A percentile compares a stretch with the other conserved stretches of the same genome.
Conservation (phyloP, 2,329 filamentous ascomycete genomes). For the Penicillium freii region DNA sequence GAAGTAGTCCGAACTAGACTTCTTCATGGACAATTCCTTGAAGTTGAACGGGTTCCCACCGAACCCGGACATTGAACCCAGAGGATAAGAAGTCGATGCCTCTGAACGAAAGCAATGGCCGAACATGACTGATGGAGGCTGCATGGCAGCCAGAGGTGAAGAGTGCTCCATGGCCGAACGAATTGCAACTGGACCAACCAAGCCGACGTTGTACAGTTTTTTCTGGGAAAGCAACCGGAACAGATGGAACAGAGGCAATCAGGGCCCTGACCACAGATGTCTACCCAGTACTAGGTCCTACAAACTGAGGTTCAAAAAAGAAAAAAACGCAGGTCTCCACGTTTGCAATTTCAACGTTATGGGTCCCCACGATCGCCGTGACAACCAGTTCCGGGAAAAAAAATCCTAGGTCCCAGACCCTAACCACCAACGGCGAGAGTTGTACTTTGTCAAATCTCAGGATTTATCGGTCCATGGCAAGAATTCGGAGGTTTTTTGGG, state of each 20-base stretch:
- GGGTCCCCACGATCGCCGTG: slow-evolving; percentile 15
- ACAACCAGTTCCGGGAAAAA: slow-evolving; percentile 10
- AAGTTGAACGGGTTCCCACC: slow-evolving; percentile 71
- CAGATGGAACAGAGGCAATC: slow-evolving; percentile 1
- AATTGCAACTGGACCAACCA: slow-evolving; percentile 15
- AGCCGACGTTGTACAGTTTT: slow-evolving; percentile 16
- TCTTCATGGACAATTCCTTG: slow-evolving; percentile 70
- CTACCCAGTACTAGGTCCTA: slow-evolving; percentile 11
- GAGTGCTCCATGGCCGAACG: slow-evolving; percentile 74
- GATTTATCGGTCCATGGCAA: slow-evolving; percentile 34
- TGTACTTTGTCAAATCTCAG: slow-evolving; percentile 19
- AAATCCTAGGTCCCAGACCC: slow-evolving; percentile 18
- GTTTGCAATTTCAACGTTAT: slow-evolving; percentile 16
- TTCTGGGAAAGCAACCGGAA: neutral
- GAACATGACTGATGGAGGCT: slow-evolving; percentile 64
- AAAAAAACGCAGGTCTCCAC: slow-evolving; percentile 10
- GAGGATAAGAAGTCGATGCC: slow-evolving; percentile 51
- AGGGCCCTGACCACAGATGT: neutral
- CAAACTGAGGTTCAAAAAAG: slow-evolving; percentile 8
- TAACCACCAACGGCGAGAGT: slow-evolving; percentile 18
- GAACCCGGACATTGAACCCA: slow-evolving; percentile 53
- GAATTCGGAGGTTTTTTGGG: neutral
- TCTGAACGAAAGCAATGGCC: slow-evolving; percentile 63
- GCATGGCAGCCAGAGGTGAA: slow-evolving; percentile 90
- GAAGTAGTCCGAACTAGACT: slow-evolving; percentile 72